Base-by-base conservation (phyloP, 192 early-diverging fungal species). In the Rhizoclosmatium sp. region DNA sequence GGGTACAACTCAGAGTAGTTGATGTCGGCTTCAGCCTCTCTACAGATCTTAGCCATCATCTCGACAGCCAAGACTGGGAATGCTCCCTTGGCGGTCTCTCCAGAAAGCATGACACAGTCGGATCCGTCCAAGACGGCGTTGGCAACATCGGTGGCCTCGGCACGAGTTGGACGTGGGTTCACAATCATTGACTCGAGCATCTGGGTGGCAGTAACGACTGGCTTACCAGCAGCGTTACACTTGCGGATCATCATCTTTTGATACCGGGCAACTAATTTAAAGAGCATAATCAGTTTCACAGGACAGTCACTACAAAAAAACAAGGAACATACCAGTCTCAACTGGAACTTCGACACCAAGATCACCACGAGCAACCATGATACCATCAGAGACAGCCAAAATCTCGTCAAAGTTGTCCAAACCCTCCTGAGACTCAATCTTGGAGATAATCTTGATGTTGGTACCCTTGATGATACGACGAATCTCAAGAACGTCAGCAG, bases 191-290 rank as follows among this genome's bases (percentile, higher is more conserved):
- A 74, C 41, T 85, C 98, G 61, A 99, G 86, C 98, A 99, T 99
- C 89, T 99, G 97, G 47, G 97, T 99, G 62, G 97, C 97, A 78
- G 92, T 93, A 21, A 98, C 93, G 54, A 97, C 97, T 42, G 95
- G 96, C 88, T 98, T 99, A 62, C 96, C 97, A 47, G 93, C 96
- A 59, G 95, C 82, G 80, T 99, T 99, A 86, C 96, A 97, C 88
- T 99, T 98, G 75, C 96, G 91, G 78, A 94, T 99, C 90, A 99
- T 98, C 95, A 96, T 97, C 89, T 99, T 99, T 81, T 99, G 97
- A 79, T 81, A 87, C 69, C 86, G 82, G 23, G 88, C 88, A 39
- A 87, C 84, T 84, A 67, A 39, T 73, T 51, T 51, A 41, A 31
- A 19, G 59, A 47, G 70, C 16, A 49, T 73, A 49, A 16, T 51